Conservation (phyloP, 2,329 filamentous ascomycete species). For the Epichloe coenophiala region DNA sequence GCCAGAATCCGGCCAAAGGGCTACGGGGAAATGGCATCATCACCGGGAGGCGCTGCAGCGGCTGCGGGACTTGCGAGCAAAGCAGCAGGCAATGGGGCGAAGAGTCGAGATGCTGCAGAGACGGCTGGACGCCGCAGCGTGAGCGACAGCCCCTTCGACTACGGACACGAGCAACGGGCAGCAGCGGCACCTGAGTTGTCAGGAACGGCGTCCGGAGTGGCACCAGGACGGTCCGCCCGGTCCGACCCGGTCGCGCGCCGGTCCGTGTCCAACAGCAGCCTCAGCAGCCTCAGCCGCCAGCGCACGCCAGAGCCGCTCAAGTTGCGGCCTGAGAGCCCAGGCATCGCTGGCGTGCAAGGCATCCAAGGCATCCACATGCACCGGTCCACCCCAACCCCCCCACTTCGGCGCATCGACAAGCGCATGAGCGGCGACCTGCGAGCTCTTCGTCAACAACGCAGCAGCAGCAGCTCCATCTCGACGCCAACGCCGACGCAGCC, state of each 20-base stretch:
- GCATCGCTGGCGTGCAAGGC: constrained; percentile 27
- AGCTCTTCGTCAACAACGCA: constrained; percentile 24
- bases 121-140: constrained; percentile 2
- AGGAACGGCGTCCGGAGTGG: not conserved
- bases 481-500: not conserved
- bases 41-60: not conserved
- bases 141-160: constrained; percentile 4
- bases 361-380: constrained; percentile 15
- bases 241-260: too few species aligned
- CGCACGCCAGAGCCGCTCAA: constrained; percentile 39
- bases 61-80: not conserved
- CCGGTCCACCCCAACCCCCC: constrained; percentile 37
- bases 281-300: constrained; percentile 31
- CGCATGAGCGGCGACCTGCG: constrained; percentile 62
- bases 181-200: constrained; percentile 1
- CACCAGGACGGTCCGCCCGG: not conserved
- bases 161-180: not conserved
- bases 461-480: constrained; percentile 3
- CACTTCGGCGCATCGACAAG: constrained; percentile 55
- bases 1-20: constrained; percentile 12
- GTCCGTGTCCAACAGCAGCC: constrained; percentile 40
- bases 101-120: constrained; percentile 5
- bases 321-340: constrained; percentile 51
- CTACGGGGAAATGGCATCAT: constrained; percentile 15
- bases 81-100: not conserved